Percentiles rank a stretch among this genome's conserved stretches.
phyloP scores from a whole-genome alignment of 2,329 filamentous ascomycete species.

The Leptographium lundbergii region DNA sequence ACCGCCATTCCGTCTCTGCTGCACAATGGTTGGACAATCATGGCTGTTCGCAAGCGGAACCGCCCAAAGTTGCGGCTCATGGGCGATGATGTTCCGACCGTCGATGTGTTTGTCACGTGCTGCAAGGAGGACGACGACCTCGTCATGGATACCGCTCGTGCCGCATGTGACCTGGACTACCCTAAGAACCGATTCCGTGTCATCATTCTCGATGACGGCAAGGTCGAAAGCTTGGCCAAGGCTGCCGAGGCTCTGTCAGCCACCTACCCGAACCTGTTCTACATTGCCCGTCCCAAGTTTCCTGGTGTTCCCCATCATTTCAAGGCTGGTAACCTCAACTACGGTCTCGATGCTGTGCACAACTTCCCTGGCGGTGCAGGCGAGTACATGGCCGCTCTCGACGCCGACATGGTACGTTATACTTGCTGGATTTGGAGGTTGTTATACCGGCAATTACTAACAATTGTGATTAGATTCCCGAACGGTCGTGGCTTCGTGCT shows the following conservation, averaged over 20 bases:
- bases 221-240: constrained; percentile 26
- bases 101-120: constrained; percentile 45
- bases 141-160: constrained; percentile 42
- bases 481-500: constrained; percentile 44
- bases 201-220: constrained; percentile 43
- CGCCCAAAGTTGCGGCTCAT: constrained; percentile 37
- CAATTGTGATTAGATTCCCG: constrained; percentile 30
- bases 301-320: constrained; percentile 40
- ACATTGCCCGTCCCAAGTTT: constrained; percentile 37
- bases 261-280: constrained; percentile 36
- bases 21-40: constrained; percentile 46
- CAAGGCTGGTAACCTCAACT: constrained; percentile 54
- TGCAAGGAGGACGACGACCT: constrained; percentile 44
- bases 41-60: constrained; percentile 39
- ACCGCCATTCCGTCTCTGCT: constrained; percentile 40
- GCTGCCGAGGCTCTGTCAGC: constrained; percentile 22
- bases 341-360: constrained; percentile 39
- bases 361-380: constrained; percentile 38
- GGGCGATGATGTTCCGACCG: constrained; percentile 35
- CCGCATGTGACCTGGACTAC: constrained; percentile 41
- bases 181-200: constrained; percentile 39
- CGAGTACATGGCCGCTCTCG: constrained; percentile 47
- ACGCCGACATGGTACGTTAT: constrained; percentile 44
- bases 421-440: too few species aligned
- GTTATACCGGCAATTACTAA: background rate